These are phyloP conservation scores for Monosporascus ibericus DNA, from an alignment of 2,329 filamentous ascomycete genomes.

Conservation along the genomic window DNA sequence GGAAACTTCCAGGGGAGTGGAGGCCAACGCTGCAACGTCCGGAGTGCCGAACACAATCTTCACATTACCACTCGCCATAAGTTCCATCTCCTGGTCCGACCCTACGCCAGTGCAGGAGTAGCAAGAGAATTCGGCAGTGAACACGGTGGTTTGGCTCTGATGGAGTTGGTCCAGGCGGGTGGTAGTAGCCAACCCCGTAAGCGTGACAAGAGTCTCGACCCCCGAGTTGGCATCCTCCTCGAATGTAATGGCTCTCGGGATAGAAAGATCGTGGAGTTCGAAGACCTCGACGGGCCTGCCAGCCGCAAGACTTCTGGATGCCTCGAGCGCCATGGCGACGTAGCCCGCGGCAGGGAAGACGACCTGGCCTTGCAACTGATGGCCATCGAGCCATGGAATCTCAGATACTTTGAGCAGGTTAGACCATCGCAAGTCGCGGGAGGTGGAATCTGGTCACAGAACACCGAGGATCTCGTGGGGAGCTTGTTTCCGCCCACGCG, in stretches of 20 bases:
- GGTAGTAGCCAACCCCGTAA: slow-evolving; percentile 2
- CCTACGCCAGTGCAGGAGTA: too few relatives aligned
- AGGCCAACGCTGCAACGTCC: slow-evolving; percentile 9
- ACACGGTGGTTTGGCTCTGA: too few relatives aligned
- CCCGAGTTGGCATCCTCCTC: slow-evolving; percentile 11
- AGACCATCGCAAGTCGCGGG: slow-evolving; percentile 6
- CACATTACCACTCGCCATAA: too few relatives aligned
- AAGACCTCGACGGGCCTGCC: slow-evolving; percentile 1
- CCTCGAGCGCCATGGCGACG: slow-evolving; percentile 15
- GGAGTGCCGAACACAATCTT: too few relatives aligned
- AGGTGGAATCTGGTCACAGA: background rate
- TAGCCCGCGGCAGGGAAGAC: slow-evolving; percentile 18
- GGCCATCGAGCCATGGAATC: slow-evolving; percentile 11
- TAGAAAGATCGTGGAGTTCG: slow-evolving; percentile 14
- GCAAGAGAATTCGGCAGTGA: too few relatives aligned
- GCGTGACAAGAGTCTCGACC: slow-evolving; percentile 16
- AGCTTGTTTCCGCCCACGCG: background rate
- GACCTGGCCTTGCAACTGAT: slow-evolving; percentile 14
- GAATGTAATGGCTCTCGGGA: slow-evolving; percentile 13
- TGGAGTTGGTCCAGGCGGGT: too few relatives aligned
- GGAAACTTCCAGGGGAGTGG: slow-evolving; percentile 4
- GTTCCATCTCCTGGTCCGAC: too few relatives aligned
- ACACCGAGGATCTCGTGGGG: slow-evolving; percentile 9
- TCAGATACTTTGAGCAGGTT: slow-evolving; percentile 12
- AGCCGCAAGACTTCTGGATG: slow-evolving; percentile 3